Percentiles rank a stretch among this genome's conserved stretches.
These are phyloP conservation scores for Ettlia oleoabundans DNA, from an alignment of 139 green algal genomes.

Conservation along the genomic window DNA sequence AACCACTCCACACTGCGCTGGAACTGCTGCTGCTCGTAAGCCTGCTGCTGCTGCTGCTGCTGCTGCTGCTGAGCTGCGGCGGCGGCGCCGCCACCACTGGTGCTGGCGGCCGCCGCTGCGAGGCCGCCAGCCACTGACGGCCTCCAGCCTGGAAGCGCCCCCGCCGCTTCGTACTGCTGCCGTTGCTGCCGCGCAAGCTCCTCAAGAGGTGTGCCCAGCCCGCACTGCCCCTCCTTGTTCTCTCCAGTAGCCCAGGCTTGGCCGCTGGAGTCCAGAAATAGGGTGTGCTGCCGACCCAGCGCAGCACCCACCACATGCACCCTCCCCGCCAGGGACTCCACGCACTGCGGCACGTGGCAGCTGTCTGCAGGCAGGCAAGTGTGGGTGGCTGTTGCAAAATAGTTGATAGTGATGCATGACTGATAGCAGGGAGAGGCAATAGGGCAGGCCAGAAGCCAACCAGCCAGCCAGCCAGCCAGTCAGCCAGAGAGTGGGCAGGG, in stretches of 20 bases:
- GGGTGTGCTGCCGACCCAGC: constrained; percentile 68
- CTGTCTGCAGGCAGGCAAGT: constrained; percentile 6
- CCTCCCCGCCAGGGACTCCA: constrained; percentile 68
- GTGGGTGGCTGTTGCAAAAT: no score
- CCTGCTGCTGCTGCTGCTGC: constrained; percentile 9
- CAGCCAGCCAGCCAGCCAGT: no score
- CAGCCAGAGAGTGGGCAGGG: no score
- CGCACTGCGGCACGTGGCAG: constrained; percentile 10
- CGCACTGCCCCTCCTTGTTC: constrained; percentile 69
- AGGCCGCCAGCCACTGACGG: not conserved
- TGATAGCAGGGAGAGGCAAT: no score
- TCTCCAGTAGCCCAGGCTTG: constrained; percentile 61
- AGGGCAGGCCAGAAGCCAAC: no score
- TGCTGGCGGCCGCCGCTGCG: not conserved
- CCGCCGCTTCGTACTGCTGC: constrained; percentile 45
- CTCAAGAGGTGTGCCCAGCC: constrained; percentile 63
- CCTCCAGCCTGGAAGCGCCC: not conserved
- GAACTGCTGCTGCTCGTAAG: constrained; percentile 21
- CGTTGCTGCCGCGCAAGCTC: constrained; percentile 61
- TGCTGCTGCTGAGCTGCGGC: not conserved
- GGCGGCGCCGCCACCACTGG: not conserved
- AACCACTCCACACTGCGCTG: constrained; percentile 6
- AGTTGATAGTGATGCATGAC: no score
- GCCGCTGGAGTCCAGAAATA: constrained; percentile 67
- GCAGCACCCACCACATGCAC: constrained; percentile 42